A percentile compares a stretch with the other conserved stretches of the same genome.
Evolutionary conservation across 208 protist species (phyloP).

Genomic region (Crithidia mellificae): DNA sequence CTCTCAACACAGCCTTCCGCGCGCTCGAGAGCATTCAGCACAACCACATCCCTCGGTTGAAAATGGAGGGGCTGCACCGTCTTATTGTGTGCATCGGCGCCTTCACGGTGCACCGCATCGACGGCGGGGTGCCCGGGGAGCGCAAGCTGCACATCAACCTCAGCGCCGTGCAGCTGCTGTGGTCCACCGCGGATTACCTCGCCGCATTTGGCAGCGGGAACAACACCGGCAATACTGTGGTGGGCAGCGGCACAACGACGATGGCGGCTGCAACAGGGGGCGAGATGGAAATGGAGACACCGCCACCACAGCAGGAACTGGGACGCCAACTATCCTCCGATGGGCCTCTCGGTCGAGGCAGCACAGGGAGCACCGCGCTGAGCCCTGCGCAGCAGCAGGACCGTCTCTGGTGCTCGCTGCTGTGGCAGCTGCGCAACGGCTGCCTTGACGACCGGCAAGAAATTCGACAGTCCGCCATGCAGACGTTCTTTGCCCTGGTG

Average conservation of each 20-base stretch:
- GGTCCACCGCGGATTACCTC: constrained; percentile 83
- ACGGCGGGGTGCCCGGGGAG: constrained; percentile 27
- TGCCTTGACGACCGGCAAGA: constrained; percentile 65
- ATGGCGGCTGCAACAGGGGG: background rate
- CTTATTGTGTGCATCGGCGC: constrained; percentile 62
- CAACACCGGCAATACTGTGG: too few species aligned
- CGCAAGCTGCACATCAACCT: constrained; percentile 77
- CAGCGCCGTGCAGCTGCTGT: constrained; percentile 84
- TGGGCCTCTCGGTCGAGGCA: background rate
- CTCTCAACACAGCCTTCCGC: constrained; percentile 61
- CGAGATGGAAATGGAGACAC: too few species aligned
- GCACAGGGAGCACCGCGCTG: background rate
- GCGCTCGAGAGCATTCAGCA: constrained; percentile 76
- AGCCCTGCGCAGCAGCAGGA: constrained; percentile 17
- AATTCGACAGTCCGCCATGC: constrained; percentile 79
- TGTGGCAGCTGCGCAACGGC: constrained; percentile 54
- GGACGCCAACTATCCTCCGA: too few species aligned
- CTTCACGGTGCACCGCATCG: constrained; percentile 51
- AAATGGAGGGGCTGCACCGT: constrained; percentile 47
- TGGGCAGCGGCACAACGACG: too few species aligned
- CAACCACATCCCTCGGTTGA: constrained; percentile 65
- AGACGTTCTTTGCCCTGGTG: constrained; percentile 81
- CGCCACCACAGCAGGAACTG: too few species aligned
- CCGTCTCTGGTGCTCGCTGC: constrained; percentile 41
- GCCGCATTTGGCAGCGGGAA: constrained; percentile 28